Conservation (phyloP, 306 rosid genomes). For the Dryas drummondii region DNA sequence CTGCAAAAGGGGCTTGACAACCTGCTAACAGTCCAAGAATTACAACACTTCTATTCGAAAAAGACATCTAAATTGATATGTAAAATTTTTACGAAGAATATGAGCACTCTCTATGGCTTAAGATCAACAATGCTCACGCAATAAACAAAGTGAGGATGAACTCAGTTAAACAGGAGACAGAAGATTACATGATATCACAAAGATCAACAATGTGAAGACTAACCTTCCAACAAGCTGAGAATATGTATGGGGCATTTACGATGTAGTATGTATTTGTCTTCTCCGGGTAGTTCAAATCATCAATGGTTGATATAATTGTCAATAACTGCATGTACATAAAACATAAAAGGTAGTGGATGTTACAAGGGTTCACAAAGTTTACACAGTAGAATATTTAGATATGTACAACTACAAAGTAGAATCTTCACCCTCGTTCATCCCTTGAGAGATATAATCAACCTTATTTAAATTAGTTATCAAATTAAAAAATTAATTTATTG, state of each 20-base stretch:
- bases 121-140: conserved; percentile 2
- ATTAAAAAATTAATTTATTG: not conserved
- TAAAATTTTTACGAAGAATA: not conserved
- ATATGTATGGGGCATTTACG: conserved; percentile 81
- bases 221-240: conserved; percentile 98
- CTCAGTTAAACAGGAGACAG: conserved; percentile 1
- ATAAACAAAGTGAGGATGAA: not conserved
- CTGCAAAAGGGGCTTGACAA: conserved; percentile 95
- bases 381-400: not conserved
- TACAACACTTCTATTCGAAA: conserved; percentile 12
- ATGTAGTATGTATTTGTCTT: conserved; percentile 83
- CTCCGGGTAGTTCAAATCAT: conserved; percentile 97
- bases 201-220: conserved; percentile 24
- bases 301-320: conserved; percentile 77
- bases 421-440: not conserved
- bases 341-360: conserved; percentile 19
- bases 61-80: not conserved
- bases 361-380: not conserved
- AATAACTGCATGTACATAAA: conserved; percentile 58
- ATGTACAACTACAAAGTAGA: not conserved
- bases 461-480: not conserved
- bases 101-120: not conserved
- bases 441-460: not conserved
- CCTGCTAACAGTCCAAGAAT: conserved; percentile 45
- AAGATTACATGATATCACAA: conserved; percentile 13